phyloP scores from a whole-genome alignment of 1,284 basidiomycete genomes.

The Sporisorium iseilematis-ciliati region DNA sequence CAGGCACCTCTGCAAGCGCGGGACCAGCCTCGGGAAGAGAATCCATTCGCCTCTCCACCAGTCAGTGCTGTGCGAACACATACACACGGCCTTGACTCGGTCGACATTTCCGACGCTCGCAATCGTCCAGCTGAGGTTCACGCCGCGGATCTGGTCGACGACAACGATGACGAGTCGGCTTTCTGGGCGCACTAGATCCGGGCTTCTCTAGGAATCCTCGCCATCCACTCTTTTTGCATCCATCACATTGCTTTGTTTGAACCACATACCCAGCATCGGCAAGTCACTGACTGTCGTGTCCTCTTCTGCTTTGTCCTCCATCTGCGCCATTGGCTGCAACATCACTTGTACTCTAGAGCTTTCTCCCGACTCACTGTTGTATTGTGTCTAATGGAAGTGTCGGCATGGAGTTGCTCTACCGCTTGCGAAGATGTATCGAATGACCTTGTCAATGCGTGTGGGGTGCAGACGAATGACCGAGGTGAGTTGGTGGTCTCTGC shows the following conservation, averaged over 20 bases:
- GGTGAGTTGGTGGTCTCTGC: too few species aligned
- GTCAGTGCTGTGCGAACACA: slow-evolving; percentile 6
- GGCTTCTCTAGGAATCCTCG: background rate
- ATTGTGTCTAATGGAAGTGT: too few species aligned
- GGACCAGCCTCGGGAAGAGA: background rate
- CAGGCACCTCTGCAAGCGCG: slow-evolving; percentile 17
- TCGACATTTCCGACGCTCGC: slow-evolving; percentile 37
- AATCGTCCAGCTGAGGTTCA: slow-evolving; percentile 29
- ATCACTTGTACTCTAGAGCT: too few species aligned
- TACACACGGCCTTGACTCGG: slow-evolving; percentile 20
- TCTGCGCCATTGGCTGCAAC: too few species aligned
- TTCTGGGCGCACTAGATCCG: slow-evolving; percentile 39
- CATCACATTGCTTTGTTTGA: background rate
- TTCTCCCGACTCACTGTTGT: too few species aligned
- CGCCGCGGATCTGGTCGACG: slow-evolving; percentile 46
- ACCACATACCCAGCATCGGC: too few species aligned
- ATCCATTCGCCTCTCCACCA: slow-evolving; percentile 13
- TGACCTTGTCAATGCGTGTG: too few species aligned
- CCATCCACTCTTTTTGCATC: background rate
- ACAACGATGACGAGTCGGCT: slow-evolving; percentile 44
- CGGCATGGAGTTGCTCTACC: too few species aligned
- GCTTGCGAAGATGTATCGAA: too few species aligned
- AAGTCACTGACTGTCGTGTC: too few species aligned
- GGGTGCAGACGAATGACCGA: too few species aligned
- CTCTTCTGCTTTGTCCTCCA: too few species aligned